Percentiles rank a stretch among this genome's conserved stretches.
Evolutionary conservation across 228 moss, liverwort and hornwort genomes (phyloP).

Genomic region (Sphagnum magellanicum): DNA sequence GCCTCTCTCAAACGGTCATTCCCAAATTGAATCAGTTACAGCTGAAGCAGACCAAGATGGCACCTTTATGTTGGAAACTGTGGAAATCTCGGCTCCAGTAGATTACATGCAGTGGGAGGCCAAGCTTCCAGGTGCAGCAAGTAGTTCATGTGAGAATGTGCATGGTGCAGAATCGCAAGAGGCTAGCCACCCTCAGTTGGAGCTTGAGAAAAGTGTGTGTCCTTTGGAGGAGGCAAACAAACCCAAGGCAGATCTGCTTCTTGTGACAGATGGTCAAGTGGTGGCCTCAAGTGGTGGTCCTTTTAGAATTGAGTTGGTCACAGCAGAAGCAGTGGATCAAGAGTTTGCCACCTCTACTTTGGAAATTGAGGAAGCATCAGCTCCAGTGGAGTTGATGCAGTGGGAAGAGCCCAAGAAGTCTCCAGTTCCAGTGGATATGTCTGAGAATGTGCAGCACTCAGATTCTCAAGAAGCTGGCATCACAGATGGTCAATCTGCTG

Average conservation of each 20-base stretch:
- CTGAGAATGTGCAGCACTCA: too few relatives aligned
- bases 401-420: not conserved
- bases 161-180: too few relatives aligned
- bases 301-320: too few relatives aligned
- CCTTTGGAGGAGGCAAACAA: conserved; percentile 4
- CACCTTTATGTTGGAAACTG: conserved; percentile 3
- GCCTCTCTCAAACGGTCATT: conserved; percentile 1
- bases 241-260: conserved; percentile 9
- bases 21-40: not conserved
- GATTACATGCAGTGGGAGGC: conserved; percentile 16
- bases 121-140: not conserved
- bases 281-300: conserved; percentile 8
- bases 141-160: too few relatives aligned
- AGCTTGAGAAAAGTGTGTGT: not conserved
- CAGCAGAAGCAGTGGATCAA: conserved; percentile 2
- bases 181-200: too few relatives aligned
- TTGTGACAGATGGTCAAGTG: conserved; percentile 3
- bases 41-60: not conserved
- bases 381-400: conserved; percentile 3
- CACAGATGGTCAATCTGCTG: too few relatives aligned
- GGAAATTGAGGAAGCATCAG: conserved; percentile 14
- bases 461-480: too few relatives aligned
- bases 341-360: conserved; percentile 6
- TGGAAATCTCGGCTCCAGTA: conserved; percentile 4
- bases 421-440: too few relatives aligned